Evolutionary conservation across 352 stramenopile genomes (phyloP).

Genomic region (Peronospora tabacina): DNA sequence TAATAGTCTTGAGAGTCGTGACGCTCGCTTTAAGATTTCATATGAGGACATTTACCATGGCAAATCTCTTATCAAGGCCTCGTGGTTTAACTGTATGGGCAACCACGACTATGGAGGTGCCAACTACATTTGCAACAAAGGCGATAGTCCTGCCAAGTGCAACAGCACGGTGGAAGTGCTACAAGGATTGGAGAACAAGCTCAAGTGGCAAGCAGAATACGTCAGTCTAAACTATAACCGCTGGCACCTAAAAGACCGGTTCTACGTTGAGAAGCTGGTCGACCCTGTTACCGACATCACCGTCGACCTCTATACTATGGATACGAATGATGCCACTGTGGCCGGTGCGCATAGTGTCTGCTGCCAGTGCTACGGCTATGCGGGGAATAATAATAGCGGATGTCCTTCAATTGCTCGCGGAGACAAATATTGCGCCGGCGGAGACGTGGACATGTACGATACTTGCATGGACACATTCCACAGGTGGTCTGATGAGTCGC

Average conservation of each 20-base stretch:
- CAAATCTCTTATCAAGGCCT: neutral
- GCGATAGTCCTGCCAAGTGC: constrained; percentile 5
- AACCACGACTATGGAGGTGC: constrained; percentile 26
- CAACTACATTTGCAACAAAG: constrained; percentile 13
- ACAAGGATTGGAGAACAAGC: constrained; percentile 17
- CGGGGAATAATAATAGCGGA: constrained; percentile 1
- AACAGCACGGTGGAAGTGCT: constrained; percentile 6
- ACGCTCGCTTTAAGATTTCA: too few relatives aligned
- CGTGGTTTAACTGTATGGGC: constrained; percentile 12
- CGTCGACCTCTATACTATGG: constrained; percentile 19
- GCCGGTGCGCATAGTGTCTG: constrained; percentile 10
- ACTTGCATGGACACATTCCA: constrained; percentile 8
- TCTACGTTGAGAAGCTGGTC: constrained; percentile 11
- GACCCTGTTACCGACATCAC: constrained; percentile 13
- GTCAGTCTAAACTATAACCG: constrained; percentile 15
- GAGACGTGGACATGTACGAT: constrained; percentile 12
- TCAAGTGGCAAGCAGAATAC: constrained; percentile 16
- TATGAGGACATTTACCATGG: too few relatives aligned
- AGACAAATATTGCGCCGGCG: constrained; percentile 13
- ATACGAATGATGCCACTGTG: constrained; percentile 14
- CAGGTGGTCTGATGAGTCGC: constrained; percentile 11
- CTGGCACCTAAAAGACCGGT: constrained; percentile 15
- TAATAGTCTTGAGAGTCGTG: too few relatives aligned
- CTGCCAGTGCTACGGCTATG: constrained; percentile 22
- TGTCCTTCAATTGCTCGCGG: constrained; percentile 9